A percentile compares a stretch with the other conserved stretches of the same genome.
Evolutionary conservation across 2,329 filamentous ascomycete genomes (phyloP).

Genomic region (Penicillium verrucosum): DNA sequence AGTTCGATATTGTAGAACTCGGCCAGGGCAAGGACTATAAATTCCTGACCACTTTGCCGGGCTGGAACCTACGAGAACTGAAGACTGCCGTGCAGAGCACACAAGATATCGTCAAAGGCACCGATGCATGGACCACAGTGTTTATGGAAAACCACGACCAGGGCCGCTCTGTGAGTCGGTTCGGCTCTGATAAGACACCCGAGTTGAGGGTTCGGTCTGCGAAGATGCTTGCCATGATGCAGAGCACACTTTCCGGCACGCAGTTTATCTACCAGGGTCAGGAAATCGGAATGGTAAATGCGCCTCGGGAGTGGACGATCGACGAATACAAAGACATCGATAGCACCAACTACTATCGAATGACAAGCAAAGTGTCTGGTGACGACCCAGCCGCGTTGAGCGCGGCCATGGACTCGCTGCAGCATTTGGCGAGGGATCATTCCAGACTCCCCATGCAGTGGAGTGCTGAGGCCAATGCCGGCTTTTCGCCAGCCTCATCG

Average conservation of each 20-base stretch:
- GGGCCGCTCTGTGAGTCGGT: constrained; percentile 54
- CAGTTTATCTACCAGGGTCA: constrained; percentile 61
- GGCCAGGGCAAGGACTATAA: constrained; percentile 47
- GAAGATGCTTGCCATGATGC: constrained; percentile 55
- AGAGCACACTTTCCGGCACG: constrained; percentile 51
- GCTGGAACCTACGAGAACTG: constrained; percentile 49
- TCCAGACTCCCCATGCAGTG: constrained; percentile 68
- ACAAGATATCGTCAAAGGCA: constrained; percentile 51
- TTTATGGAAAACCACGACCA: constrained; percentile 66
- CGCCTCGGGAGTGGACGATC: constrained; percentile 50
- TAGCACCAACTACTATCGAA: constrained; percentile 50
- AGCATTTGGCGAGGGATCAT: constrained; percentile 58
- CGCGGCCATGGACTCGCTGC: constrained; percentile 50
- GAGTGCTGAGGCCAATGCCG: constrained; percentile 55
- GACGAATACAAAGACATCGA: constrained; percentile 45
- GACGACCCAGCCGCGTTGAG: constrained; percentile 44
- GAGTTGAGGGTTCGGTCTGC: constrained; percentile 46
- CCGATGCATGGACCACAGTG: constrained; percentile 53
- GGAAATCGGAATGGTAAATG: constrained; percentile 60
- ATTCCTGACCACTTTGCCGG: constrained; percentile 47
- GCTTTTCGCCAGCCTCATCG: constrained; percentile 59
- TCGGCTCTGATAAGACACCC: constrained; percentile 49
- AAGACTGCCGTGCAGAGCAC: constrained; percentile 45
- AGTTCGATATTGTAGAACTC: constrained; percentile 51
- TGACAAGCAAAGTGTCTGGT: constrained; percentile 22